These are phyloP conservation scores for Ophiocordyceps camponoti-leonardi DNA, from an alignment of 2,329 filamentous ascomycete species.

Conservation along the genomic window DNA sequence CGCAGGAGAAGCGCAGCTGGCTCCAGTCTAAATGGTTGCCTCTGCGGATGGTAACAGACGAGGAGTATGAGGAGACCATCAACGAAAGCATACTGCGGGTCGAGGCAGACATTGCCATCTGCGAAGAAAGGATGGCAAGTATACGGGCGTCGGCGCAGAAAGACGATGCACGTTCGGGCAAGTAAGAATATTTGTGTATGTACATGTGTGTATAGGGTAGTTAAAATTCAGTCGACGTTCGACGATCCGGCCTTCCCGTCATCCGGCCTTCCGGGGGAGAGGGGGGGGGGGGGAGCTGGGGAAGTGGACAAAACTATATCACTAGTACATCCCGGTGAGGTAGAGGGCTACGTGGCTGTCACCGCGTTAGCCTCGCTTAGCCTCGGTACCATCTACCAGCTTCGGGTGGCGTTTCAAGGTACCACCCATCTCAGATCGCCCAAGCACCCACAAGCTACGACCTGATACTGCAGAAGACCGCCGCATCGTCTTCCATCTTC, in stretches of 20 bases:
- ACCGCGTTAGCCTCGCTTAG: neutral
- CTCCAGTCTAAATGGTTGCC: constrained; percentile 53
- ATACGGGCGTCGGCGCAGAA: constrained; percentile 6
- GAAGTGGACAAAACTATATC: neutral
- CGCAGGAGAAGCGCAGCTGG: constrained; percentile 17
- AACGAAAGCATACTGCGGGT: constrained; percentile 53
- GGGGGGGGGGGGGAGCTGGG: neutral
- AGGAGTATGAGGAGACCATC: constrained; percentile 56
- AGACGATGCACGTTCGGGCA: neutral
- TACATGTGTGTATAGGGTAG: neutral
- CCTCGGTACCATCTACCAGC: neutral
- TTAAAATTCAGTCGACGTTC: no score
- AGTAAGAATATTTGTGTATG: neutral
- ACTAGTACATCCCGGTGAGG: neutral
- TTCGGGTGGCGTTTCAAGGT: neutral
- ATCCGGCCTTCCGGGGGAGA: neutral
- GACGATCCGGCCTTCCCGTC: neutral
- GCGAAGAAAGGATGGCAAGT: constrained; percentile 55
- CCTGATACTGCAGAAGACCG: neutral
- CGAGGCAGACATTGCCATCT: constrained; percentile 59
- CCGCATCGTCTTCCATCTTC: neutral
- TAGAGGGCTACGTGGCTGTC: neutral
- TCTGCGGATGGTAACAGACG: constrained; percentile 50
- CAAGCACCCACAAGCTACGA: neutral
- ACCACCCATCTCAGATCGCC: neutral